Conservation (phyloP, 768 basidiomycete genomes). For the Suillus americanus region DNA sequence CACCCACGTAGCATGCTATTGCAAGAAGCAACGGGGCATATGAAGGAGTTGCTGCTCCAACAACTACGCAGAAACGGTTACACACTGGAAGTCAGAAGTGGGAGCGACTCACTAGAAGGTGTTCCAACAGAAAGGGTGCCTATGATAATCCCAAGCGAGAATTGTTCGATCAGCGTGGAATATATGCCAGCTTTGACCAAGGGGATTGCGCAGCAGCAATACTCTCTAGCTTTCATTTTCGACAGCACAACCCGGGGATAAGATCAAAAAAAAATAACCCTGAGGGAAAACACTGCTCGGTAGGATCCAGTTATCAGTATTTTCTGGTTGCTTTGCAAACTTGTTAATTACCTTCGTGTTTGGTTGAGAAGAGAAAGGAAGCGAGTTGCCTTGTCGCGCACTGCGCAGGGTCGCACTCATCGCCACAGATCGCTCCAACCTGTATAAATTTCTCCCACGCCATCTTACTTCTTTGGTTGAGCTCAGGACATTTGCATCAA, state of each 20-base stretch:
- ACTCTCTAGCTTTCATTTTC: slow-evolving; percentile 75
- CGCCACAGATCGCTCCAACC: slow-evolving; percentile 5
- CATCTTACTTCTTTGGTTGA: slow-evolving; percentile 16
- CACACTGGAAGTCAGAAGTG: not conserved
- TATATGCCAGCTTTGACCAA: slow-evolving; percentile 91
- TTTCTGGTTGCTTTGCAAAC: not conserved
- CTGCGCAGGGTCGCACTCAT: not conserved
- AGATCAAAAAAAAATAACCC: not conserved
- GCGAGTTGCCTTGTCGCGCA: slow-evolving; percentile 1
- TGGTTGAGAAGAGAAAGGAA: not conserved
- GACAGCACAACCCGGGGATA: not conserved
- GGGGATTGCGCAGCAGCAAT: slow-evolving; percentile 93
- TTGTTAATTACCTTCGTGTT: not conserved
- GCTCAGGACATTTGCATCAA: slow-evolving; percentile 19
- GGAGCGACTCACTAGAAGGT: slow-evolving; percentile 61
- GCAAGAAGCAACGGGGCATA: slow-evolving; percentile 76
- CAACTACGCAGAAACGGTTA: slow-evolving; percentile 49
- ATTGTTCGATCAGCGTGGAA: slow-evolving; percentile 72
- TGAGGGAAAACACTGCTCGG: not conserved
- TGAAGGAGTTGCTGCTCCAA: slow-evolving; percentile 81
- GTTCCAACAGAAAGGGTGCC: slow-evolving; percentile 78
- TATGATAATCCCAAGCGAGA: slow-evolving; percentile 60
- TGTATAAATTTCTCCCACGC: slow-evolving; percentile 20
- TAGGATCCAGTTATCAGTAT: too few relatives aligned
- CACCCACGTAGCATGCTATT: slow-evolving; percentile 72